phyloP scores from a whole-genome alignment of 139 green algal species.

The Auxenochlorella pyrenoidosa region DNA sequence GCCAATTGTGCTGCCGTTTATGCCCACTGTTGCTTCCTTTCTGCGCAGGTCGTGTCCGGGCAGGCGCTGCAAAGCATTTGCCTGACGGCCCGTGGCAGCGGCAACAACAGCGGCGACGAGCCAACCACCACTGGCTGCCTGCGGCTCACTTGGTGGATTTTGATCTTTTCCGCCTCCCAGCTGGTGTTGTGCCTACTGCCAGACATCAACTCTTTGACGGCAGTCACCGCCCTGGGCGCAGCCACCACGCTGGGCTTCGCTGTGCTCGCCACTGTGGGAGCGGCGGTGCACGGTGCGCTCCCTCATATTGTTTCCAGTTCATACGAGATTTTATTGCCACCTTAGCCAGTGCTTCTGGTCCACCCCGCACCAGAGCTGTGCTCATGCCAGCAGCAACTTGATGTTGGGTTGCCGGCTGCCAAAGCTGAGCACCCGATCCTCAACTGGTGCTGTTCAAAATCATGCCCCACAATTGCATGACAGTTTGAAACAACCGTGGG shows the following conservation, averaged over 20 bases:
- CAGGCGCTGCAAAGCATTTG: constrained; percentile 23
- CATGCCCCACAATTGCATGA: too few relatives aligned
- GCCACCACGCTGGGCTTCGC: constrained; percentile 18
- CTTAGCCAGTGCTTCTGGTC: too few relatives aligned
- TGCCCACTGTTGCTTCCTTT: too few relatives aligned
- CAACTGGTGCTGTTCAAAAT: too few relatives aligned
- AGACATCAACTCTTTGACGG: constrained; percentile 1
- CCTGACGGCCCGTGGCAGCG: not conserved
- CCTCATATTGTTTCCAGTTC: too few relatives aligned
- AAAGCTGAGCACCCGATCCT: not conserved
- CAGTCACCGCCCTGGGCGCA: constrained; percentile 9
- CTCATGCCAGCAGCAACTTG: not conserved
- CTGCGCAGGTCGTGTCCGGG: constrained; percentile 7
- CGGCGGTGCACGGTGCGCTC: not conserved
- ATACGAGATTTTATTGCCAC: too few relatives aligned
- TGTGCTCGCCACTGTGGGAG: constrained; percentile 5
- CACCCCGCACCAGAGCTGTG: not conserved
- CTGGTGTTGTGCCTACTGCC: constrained; percentile 17
- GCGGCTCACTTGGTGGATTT: constrained; percentile 14
- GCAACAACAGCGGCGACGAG: not conserved
- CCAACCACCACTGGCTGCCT: not conserved
- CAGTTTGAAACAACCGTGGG: too few relatives aligned
- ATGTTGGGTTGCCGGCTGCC: not conserved
- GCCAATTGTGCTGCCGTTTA: too few relatives aligned
- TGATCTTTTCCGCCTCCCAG: not conserved